Conservation (phyloP, 306 rosid genomes). For the Potentilla sterilis region DNA sequence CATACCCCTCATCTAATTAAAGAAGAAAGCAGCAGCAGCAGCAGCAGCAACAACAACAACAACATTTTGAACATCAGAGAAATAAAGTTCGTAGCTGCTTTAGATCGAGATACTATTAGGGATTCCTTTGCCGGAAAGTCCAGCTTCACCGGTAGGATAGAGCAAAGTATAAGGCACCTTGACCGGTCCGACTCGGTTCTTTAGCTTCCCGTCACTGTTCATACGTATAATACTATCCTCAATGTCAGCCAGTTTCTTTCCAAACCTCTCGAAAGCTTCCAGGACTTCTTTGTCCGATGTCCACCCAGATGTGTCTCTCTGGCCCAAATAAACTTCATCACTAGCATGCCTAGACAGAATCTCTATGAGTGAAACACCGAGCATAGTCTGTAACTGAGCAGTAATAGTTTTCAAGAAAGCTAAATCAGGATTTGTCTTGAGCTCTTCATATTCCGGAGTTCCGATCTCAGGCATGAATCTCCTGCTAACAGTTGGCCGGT, state of each 20-base stretch:
- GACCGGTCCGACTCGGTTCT: slow-evolving; percentile 58
- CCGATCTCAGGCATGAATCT: slow-evolving; percentile 50
- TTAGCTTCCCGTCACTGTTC: slow-evolving; percentile 50
- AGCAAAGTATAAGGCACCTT: slow-evolving; percentile 67
- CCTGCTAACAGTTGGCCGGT: slow-evolving; percentile 55
- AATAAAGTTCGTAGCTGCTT: neutral
- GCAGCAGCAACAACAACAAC: neutral
- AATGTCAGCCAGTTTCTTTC: slow-evolving; percentile 40
- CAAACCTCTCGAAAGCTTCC: slow-evolving; percentile 50
- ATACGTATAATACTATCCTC: slow-evolving; percentile 36
- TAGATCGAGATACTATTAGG: slow-evolving; percentile 73
- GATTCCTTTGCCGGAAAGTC: slow-evolving; percentile 69
- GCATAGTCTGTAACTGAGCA: slow-evolving; percentile 39
- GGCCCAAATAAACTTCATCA: slow-evolving; percentile 51
- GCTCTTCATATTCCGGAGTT: slow-evolving; percentile 44
- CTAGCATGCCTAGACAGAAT: slow-evolving; percentile 54
- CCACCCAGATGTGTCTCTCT: slow-evolving; percentile 53
- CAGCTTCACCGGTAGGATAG: slow-evolving; percentile 51
- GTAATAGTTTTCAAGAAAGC: slow-evolving; percentile 48
- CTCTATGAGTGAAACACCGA: slow-evolving; percentile 48
- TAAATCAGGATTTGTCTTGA: slow-evolving; percentile 35
- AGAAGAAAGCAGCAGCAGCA: no score
- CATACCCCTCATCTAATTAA: no score
- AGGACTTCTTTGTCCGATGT: slow-evolving; percentile 45
- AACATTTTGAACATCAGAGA: neutral